Percentiles rank a stretch among this genome's conserved stretches.
Evolutionary conservation across 805 yeast species (phyloP).

Genomic region (Ogataea dorogensis): DNA sequence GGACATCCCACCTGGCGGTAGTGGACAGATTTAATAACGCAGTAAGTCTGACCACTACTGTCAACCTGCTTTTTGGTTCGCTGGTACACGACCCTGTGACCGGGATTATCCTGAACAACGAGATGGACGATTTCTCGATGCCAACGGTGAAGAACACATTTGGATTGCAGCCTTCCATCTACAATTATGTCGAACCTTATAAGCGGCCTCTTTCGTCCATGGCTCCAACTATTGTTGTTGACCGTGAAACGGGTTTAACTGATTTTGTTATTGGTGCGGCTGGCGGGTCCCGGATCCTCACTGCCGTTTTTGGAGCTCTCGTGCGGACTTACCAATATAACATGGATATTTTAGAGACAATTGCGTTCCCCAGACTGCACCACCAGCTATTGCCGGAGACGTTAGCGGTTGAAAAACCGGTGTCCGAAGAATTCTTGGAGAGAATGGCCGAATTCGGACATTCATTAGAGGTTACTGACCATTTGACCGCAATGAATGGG

Average conservation of each 20-base stretch:
- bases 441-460: constrained; percentile 50
- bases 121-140: constrained; percentile 92
- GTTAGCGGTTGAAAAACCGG: constrained; percentile 58
- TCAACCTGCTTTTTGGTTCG: constrained; percentile 82
- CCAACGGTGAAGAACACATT: constrained; percentile 73
- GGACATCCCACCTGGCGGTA: constrained; percentile 85
- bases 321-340: constrained; percentile 60
- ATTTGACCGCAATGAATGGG: constrained; percentile 60
- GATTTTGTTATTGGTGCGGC: constrained; percentile 86
- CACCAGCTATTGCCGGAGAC: constrained; percentile 83
- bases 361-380: constrained; percentile 81
- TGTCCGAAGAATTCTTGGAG: constrained; percentile 38
- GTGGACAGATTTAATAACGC: constrained; percentile 76
- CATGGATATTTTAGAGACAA: constrained; percentile 59
- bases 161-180: constrained; percentile 75
- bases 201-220: constrained; percentile 85
- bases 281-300: constrained; percentile 86
- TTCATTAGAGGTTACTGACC: constrained; percentile 38
- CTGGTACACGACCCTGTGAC: constrained; percentile 76
- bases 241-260: constrained; percentile 41
- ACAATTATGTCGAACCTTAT: constrained; percentile 70
- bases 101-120: constrained; percentile 80
- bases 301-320: constrained; percentile 80
- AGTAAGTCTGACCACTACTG: constrained; percentile 84
- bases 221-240: constrained; percentile 67